Evolutionary conservation across 2,329 filamentous ascomycete species (phyloP).

Genomic region (Pyrenochaeta sp.): DNA sequence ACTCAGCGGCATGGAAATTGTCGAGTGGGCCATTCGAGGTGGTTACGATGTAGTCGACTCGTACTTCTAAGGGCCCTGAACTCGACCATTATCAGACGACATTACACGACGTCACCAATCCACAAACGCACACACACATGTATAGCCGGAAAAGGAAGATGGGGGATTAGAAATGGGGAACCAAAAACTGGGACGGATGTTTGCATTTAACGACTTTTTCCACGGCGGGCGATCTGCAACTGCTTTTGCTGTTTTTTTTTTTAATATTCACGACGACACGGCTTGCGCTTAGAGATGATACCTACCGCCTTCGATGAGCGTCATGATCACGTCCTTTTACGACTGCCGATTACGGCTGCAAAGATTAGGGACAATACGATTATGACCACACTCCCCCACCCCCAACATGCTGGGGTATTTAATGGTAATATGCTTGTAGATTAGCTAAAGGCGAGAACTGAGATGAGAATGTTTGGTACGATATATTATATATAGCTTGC

Average conservation of each 20-base stretch:
- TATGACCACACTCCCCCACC: constrained; percentile 11
- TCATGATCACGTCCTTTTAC: constrained; percentile 30
- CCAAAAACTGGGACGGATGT: constrained; percentile 6
- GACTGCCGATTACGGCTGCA: constrained; percentile 2
- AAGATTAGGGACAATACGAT: constrained; percentile 4
- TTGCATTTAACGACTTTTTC: constrained; percentile 1
- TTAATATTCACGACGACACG: constrained; percentile 2
- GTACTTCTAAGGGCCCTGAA: constrained; percentile 32
- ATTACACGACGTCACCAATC: neutral
- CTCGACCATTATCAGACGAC: no score
- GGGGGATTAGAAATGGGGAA: neutral
- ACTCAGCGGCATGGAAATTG: constrained; percentile 49
- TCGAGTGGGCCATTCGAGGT: constrained; percentile 48
- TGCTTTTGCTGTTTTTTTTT: neutral
- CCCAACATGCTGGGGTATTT: neutral
- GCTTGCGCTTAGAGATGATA: constrained; percentile 18
- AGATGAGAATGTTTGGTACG: neutral
- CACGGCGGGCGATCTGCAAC: neutral
- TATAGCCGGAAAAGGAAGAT: neutral
- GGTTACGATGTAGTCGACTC: constrained; percentile 47
- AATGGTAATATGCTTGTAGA: constrained; percentile 11
- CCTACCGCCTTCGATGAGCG: constrained; percentile 36
- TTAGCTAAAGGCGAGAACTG: neutral
- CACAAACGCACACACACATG: neutral
- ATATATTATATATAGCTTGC: constrained; percentile 12